A percentile compares a stretch with the other conserved stretches of the same genome.
Conservation (phyloP, 441 rosid genomes). For the Caryocar brasiliense region DNA sequence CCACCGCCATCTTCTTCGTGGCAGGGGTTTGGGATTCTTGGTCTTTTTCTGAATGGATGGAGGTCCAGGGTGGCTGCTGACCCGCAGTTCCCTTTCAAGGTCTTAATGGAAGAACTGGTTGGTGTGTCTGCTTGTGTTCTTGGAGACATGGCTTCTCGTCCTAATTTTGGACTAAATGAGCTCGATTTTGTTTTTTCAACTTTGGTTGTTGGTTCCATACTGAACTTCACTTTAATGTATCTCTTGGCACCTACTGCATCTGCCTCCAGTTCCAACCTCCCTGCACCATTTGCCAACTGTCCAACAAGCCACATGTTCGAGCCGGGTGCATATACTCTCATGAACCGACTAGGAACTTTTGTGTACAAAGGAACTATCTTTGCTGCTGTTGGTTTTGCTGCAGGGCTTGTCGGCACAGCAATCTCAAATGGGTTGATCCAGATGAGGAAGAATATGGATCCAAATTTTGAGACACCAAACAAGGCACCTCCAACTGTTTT, state of each 20-base stretch:
- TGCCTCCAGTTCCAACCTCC: slow-evolving; percentile 35
- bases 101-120: slow-evolving; percentile 82
- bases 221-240: slow-evolving; percentile 91
- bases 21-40: slow-evolving; percentile 40
- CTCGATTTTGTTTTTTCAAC: slow-evolving; percentile 92
- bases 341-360: slow-evolving; percentile 60
- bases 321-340: slow-evolving; percentile 41
- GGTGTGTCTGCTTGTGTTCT: slow-evolving; percentile 78
- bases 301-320: slow-evolving; percentile 84
- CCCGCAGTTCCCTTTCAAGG: slow-evolving; percentile 90
- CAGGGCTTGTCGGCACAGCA: slow-evolving; percentile 82
- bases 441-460: slow-evolving; percentile 94
- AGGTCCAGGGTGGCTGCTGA: slow-evolving; percentile 84
- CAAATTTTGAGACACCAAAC: slow-evolving; percentile 74
- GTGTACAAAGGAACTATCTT: slow-evolving; percentile 70
- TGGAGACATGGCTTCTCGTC: slow-evolving; percentile 97
- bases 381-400: slow-evolving; percentile 83
- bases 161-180: slow-evolving; percentile 88
- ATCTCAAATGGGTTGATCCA: slow-evolving; percentile 72
- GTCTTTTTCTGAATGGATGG: slow-evolving; percentile 61
- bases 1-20: slow-evolving; percentile 19
- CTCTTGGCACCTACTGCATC: slow-evolving; percentile 64
- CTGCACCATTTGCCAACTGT: slow-evolving; percentile 56
- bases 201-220: slow-evolving; percentile 69
- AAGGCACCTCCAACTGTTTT: slow-evolving; percentile 82